Evolutionary conservation across 345 rosid genomes (phyloP), one percentile per base, ranked within the genome.

Genomic region (Syzygium oleosum): DNA sequence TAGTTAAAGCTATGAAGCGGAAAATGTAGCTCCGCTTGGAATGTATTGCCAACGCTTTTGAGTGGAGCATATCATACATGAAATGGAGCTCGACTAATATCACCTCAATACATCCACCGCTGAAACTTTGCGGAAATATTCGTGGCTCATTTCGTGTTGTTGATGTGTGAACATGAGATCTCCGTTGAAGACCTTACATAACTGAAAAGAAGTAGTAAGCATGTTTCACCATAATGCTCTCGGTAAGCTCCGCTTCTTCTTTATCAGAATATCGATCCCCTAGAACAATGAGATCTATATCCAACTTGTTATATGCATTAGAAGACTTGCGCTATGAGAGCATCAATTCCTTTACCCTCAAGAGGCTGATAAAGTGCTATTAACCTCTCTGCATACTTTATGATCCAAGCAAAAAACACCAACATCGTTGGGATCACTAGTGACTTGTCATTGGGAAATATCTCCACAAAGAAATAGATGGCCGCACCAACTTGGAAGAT

Each of bases 321-420:
- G 34, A 34, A 34, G 80, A 17, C 7, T 16, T 68, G 4, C 9
- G 46, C 38, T 25, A 0, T 68, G 23, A 34, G 6, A 1, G 1
- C 4, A 0, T 68, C 38, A 46, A 68, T 68, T 19, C 0, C 13
- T 3, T 34, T 13, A 68, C 19, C 38, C 80, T 68, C 43, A 1
- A 3, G 7, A 65, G 31, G 46, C 46, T 68, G 46, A 68, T 19
- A 25, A 34, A 68, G 80, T 17, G 80, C 25, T 0, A 68, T 23
- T 68, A 68, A 17, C 13, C 12, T 17, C 25, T 17, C 2, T 17
- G 3, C 12, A 68, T 17, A 34, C 4, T 34, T 17, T 34, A 68
- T 34, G 14, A 19, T 31, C 13, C 49, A 12, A 2, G 13, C 13
- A 19, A 68, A 0, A 0, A 68, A 34, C 46, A 4, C 23, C 13